These are phyloP conservation scores for Amaranthus palmeri DNA, from an alignment of 148 eudicot genomes.

Conservation along the genomic window DNA sequence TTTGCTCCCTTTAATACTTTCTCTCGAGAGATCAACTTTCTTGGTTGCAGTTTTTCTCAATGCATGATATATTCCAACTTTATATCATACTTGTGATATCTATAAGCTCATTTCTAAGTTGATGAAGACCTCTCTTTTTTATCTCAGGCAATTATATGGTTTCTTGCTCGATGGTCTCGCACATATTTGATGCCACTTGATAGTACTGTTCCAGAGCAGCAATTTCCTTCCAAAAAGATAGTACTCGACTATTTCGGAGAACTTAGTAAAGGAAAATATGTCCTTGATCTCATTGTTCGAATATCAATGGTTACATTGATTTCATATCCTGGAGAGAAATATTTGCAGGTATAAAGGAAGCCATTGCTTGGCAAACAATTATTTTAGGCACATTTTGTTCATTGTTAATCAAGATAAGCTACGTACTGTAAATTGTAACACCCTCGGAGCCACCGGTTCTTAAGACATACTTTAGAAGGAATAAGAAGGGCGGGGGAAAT, in stretches of 20 bases:
- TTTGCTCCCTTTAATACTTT: too few relatives aligned
- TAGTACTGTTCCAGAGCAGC: constrained; percentile 33
- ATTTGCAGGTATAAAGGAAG: constrained; percentile 65
- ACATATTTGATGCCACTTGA: constrained; percentile 74
- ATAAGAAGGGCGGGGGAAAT: too few relatives aligned
- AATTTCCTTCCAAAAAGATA: constrained; percentile 37
- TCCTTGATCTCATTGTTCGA: constrained; percentile 60
- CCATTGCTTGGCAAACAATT: background rate
- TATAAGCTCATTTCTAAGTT: background rate
- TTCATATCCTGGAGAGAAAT: constrained; percentile 86
- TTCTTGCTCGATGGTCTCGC: constrained; percentile 86
- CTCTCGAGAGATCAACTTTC: too few relatives aligned
- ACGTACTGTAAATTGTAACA: background rate
- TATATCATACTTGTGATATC: too few relatives aligned
- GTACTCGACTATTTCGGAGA: constrained; percentile 60
- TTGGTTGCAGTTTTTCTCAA: too few relatives aligned
- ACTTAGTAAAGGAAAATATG: constrained; percentile 55
- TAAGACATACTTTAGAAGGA: too few relatives aligned
- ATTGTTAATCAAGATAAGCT: background rate
- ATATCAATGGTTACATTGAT: constrained; percentile 63
- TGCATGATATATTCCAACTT: too few relatives aligned
- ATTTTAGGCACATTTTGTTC: background rate
- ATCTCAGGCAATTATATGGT: constrained; percentile 87
- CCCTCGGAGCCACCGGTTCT: too few relatives aligned
- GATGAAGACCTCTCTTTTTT: background rate